Conservation (phyloP, 73 alveolate species). For the Durusdinium trenchii region DNA sequence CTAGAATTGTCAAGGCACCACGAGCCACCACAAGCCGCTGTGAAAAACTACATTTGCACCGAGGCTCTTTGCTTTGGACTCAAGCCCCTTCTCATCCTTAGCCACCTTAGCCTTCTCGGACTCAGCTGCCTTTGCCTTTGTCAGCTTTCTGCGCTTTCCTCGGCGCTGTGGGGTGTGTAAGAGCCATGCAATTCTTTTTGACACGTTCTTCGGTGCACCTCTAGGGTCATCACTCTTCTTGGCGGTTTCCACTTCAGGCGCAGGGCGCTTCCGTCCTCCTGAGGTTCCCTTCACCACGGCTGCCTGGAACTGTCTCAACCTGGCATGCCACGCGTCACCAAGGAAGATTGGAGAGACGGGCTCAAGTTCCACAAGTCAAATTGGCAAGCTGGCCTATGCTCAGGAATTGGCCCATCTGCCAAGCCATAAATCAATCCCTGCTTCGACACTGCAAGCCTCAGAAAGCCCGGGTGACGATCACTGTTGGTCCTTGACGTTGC, state of each 20-base stretch:
- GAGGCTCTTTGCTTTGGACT: neutral
- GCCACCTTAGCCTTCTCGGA: neutral
- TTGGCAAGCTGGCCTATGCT: neutral
- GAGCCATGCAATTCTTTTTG: too few species aligned
- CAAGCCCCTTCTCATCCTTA: neutral
- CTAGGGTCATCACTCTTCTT: too few species aligned
- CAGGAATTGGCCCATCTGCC: conserved; percentile 78
- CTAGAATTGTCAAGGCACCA: too few species aligned
- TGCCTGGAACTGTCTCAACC: conserved; percentile 21
- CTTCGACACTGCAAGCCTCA: conserved; percentile 49
- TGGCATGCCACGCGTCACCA: neutral
- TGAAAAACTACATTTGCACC: neutral
- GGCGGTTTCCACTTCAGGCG: too few species aligned
- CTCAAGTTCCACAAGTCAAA: neutral
- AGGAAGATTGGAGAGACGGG: neutral
- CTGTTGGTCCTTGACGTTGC: too few species aligned
- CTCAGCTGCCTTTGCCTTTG: neutral
- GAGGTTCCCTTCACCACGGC: conserved; percentile 38
- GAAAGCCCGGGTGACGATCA: too few species aligned
- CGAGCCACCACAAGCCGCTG: too few species aligned
- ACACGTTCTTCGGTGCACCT: too few species aligned
- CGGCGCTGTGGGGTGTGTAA: too few species aligned
- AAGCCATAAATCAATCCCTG: conserved; percentile 39
- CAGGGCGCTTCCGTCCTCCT: too few species aligned
- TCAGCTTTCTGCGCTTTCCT: too few species aligned